Evolutionary conservation across 495 filamentous ascomycete species (phyloP), one percentile per base, ranked within the genome.

Genomic region (Parachaetomium inaequale): DNA sequence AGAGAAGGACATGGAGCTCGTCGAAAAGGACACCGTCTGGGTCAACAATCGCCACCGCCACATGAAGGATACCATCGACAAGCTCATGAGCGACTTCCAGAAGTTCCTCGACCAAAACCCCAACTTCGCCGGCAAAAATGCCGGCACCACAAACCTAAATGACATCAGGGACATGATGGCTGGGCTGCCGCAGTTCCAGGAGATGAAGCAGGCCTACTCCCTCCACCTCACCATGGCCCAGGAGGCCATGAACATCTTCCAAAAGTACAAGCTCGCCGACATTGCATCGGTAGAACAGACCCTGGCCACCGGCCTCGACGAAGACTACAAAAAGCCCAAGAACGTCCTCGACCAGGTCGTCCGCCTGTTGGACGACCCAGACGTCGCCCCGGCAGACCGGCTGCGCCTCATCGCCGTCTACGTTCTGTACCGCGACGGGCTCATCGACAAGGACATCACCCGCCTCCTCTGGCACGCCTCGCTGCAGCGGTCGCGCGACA

Each of bases 21-120:
- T 79, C 32, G 94, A 98, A 46, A 87, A 92, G 52, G 94, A 98
- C 72, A 88, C 85, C 64, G 86, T 98, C 31, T 98, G 94, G 94
- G 85, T 96, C 17, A 87, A 90, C 57, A 96, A 96, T 64, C 82
- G 95, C 51, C 94, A 98, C 74, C 80, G 87, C 59, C 94, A 98
- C 71, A 98, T 98, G 95, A 96, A 94, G 72, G 94, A 98, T 72
- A 93, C 96, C 11, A 91, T 98, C 65, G 92, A 90, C 63, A 96
- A 91, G 74, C 77, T 98, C 58, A 94, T 93, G 79, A 82, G 85
- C 40, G 95, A 98, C 68, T 98, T 98, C 64, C 84, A 92, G 62
- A 91, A 85, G 61, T 98, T 98, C 75, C 80, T 96, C 70, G 85
- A 86, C 15, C 87, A 93, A 23, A 95, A 98, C 66, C 91, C 95